A percentile compares a stretch with the other conserved stretches of the same genome.
phyloP scores from a whole-genome alignment of 108 stramenopile genomes.

The Nannochloropsis salina region DNA sequence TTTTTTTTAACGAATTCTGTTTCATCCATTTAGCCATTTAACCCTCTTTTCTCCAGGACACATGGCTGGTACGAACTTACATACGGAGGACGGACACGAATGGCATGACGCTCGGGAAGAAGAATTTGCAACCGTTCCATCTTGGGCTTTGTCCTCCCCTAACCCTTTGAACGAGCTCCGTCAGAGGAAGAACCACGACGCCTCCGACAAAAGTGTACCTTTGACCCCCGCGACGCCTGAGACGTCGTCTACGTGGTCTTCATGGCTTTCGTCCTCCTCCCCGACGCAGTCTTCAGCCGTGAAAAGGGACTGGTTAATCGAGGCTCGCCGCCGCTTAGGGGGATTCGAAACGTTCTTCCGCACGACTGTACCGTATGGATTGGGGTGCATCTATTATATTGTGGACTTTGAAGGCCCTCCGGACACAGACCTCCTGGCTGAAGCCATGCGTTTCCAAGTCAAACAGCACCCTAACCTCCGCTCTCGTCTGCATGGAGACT shows the following conservation, averaged over 20 bases:
- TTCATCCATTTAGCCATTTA: too few relatives aligned
- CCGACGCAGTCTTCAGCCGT: not conserved
- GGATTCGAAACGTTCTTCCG: not conserved
- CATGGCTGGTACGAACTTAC: not conserved
- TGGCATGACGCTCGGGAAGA: conserved; percentile 14
- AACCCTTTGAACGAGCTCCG: not conserved
- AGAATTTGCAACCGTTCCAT: not conserved
- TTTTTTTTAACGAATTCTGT: too few relatives aligned
- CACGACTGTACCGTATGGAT: not conserved
- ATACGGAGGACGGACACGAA: conserved; percentile 16
- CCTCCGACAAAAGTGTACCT: not conserved
- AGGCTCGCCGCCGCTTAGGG: not conserved
- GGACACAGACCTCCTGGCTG: not conserved
- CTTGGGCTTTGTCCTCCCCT: conserved; percentile 7
- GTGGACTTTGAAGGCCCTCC: conserved; percentile 8
- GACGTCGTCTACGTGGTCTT: not conserved
- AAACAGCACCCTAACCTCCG: conserved; percentile 17
- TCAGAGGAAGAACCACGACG: not conserved
- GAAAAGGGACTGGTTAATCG: not conserved
- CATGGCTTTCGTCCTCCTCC: not conserved
- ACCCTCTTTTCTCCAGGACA: too few relatives aligned
- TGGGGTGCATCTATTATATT: conserved; percentile 9
- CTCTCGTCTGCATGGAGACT: not conserved
- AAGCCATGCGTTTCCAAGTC: conserved; percentile 11
- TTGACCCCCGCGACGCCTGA: not conserved